Base-by-base conservation (phyloP, 352 stramenopile genomes). In the Saprolegnia parasitica region DNA sequence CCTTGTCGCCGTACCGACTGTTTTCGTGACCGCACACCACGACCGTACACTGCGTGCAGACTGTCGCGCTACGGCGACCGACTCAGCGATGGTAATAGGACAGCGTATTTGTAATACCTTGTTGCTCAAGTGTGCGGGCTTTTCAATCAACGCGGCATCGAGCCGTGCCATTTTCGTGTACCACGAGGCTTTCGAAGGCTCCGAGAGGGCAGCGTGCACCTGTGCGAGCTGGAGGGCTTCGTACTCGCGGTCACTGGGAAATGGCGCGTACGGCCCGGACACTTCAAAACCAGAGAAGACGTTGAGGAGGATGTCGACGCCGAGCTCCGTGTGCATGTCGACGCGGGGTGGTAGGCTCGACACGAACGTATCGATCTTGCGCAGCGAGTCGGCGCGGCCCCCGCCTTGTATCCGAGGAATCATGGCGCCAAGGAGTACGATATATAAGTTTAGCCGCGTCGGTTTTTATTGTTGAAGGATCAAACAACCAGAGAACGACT, bases 301-400 rank as follows among this genome's bases (percentile, higher is more conserved):
- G 20, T 68, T 68, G 46, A 68, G 13, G 29, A 68, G 62, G 20
- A 68, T 68, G 62, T 68, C 62, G 24, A 68, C 42, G 18, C 62
- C 62, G 16, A 68, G 47, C 32, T 42, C 62, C 23, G 50, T n/a
- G 23, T 56, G 62, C 47, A 68, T 68, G 37, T 68, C 62, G 32
- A 58, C 62, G 23, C 47, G 62, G n/a, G 58, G 23, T 24, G 37
- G 5, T 10, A 66, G 15, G 3, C 42, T 37, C 8, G 64, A 39
- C 8, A 68, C 20, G 37, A 68, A 68, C 32, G 24, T 8, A 29
- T 68, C 62, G n/a, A 68, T 68, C 35, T 68, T 68, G 46, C 16
- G 20, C 32, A 68, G 29, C 39, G 62, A 54, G 47, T 68, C 62
- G 42, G 18, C 13, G 13, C 42, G 42, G 42, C 42, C 42, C 3